Evolutionary conservation across 352 stramenopile genomes (phyloP).

Genomic region (Pythium chondricola): DNA sequence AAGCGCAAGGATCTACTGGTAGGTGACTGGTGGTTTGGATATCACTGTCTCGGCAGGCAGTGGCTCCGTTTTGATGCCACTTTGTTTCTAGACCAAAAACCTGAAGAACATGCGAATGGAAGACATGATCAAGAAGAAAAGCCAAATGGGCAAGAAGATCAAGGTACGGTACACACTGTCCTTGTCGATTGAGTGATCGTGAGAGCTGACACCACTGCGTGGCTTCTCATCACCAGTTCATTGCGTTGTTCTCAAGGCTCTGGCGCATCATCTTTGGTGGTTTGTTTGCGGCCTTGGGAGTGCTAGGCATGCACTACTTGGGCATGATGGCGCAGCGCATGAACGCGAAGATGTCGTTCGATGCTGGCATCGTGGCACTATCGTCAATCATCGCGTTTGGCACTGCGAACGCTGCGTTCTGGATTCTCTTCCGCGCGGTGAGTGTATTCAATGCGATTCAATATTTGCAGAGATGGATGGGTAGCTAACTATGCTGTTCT

Average conservation of each 20-base stretch:
- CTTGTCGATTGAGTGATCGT: too few relatives aligned
- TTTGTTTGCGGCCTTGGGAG: constrained; percentile 44
- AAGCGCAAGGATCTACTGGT: constrained; percentile 47
- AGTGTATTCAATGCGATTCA: too few relatives aligned
- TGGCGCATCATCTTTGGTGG: constrained; percentile 41
- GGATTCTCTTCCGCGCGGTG: constrained; percentile 64
- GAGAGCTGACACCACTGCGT: too few relatives aligned
- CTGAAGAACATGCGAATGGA: constrained; percentile 39
- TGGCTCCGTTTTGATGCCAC: too few relatives aligned
- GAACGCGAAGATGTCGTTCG: constrained; percentile 30
- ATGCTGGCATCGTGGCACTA: constrained; percentile 31
- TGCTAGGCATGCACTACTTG: constrained; percentile 74
- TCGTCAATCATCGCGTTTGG: constrained; percentile 53
- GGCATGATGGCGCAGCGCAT: constrained; percentile 62
- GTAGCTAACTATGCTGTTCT: too few relatives aligned
- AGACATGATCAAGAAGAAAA: constrained; percentile 38
- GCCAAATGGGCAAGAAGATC: constrained; percentile 37
- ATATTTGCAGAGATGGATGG: too few relatives aligned
- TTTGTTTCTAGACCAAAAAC: constrained; percentile 29
- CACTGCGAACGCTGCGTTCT: constrained; percentile 53
- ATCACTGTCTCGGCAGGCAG: too few relatives aligned
- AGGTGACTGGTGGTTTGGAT: too few relatives aligned
- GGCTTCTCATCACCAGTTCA: too few relatives aligned
- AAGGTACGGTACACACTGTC: constrained; percentile 11
- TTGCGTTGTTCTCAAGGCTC: constrained; percentile 55